Evolutionary conservation across 1,284 basidiomycete species (phyloP), one percentile per base, ranked within the genome.

Genomic region (Puccinia triticina): DNA sequence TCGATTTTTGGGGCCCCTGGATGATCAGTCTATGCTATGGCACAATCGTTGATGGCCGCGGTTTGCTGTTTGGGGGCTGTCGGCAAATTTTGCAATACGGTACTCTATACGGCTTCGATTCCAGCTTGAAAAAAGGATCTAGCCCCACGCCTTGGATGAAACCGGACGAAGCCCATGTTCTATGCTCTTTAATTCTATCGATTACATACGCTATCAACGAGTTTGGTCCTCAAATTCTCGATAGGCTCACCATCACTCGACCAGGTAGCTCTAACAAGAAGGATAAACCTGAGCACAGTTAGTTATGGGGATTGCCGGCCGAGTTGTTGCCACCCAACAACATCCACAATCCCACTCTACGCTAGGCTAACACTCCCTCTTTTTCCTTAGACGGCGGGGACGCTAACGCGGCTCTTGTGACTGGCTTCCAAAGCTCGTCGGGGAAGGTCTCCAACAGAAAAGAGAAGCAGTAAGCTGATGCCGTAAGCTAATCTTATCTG

Each of bases 121-220:
- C 34, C 40, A 46, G 57, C 21, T 26, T 14, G 18, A 32, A 34
- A 23, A 40, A 40, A 69, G 34, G 14, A 34, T 66, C 32, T 61
- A 43, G 29, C n/a, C 48, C 67, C 1, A 34, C 29, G 40, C 43
- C 77, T 69, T 81, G 78, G 78, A 73, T 81, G 55, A 43, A 16
- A 48, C 46, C 78, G 26, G 67, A 72, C 23, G 78, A 81, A 61
- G 78, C 78, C n/a, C 78, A 81, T 46, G 53, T 73, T 7, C 26
- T 81, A 40, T 81, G 78, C 40, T 81, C 78, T 29, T 73, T 81
- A 34, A 61, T 81, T 48, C 57, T 81, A 21, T 81, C 78, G 26
- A 40, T 40, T 16, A 61, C 72, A 10, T 81, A 73, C 61, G 37
- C 61, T 26, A 43, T 73, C 26, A 73, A 81, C 34, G 78, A 81